A percentile compares a stretch with the other conserved stretches of the same genome.
Evolutionary conservation across 768 basidiomycete genomes (phyloP).

Genomic region (Hypholoma fasciculare): DNA sequence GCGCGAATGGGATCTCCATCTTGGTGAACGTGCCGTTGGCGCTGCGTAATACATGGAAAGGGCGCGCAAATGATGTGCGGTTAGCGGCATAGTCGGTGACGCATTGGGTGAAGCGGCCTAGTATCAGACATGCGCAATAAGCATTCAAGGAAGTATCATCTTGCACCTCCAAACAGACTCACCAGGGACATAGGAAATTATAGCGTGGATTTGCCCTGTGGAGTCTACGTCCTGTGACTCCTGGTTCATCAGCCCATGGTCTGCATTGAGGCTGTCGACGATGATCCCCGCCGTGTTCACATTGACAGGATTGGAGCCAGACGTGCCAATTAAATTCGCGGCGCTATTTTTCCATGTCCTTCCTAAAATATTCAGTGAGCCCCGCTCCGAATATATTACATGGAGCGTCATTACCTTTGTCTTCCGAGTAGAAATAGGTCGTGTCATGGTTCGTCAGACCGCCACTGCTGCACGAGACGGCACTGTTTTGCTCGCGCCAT

Average conservation of each 20-base stretch:
- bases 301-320: constrained; percentile 39
- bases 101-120: constrained; percentile 47
- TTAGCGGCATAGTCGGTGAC: constrained; percentile 41
- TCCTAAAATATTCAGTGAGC: constrained; percentile 24
- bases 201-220: constrained; percentile 41
- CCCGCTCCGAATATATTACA: background rate
- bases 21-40: constrained; percentile 43
- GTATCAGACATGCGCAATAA: background rate
- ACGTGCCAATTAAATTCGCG: constrained; percentile 36
- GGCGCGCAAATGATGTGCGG: constrained; percentile 33
- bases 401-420: constrained; percentile 32
- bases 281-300: constrained; percentile 45
- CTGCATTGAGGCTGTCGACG: constrained; percentile 43
- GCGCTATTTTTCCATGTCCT: constrained; percentile 47
- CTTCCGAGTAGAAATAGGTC: constrained; percentile 45
- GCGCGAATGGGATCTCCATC: constrained; percentile 44
- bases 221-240: constrained; percentile 50
- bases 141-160: background rate
- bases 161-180: background rate
- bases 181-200: constrained; percentile 52
- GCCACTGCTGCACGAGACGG: constrained; percentile 40
- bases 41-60: constrained; percentile 45
- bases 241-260: constrained; percentile 54
- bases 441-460: constrained; percentile 52
- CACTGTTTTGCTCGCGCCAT: constrained; percentile 45